Percentiles rank a stretch among this genome's conserved stretches.
phyloP scores from a whole-genome alignment of 2,329 filamentous ascomycete species.

The Esteya vermicola region DNA sequence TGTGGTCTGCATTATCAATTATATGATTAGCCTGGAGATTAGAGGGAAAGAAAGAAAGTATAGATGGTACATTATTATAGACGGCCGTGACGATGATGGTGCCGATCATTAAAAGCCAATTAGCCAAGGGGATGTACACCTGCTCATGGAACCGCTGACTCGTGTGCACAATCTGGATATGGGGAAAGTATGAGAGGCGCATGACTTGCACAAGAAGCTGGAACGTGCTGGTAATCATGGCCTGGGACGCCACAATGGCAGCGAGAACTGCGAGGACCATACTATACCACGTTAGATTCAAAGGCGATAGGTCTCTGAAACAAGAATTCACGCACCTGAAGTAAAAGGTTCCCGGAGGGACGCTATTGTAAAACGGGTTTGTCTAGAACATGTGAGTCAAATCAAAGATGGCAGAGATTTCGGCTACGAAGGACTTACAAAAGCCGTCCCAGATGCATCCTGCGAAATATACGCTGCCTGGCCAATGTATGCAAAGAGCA shows the following conservation, averaged over 20 bases:
- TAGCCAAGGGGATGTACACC: conserved; percentile 60
- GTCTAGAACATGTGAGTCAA: conserved; percentile 42
- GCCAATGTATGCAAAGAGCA: conserved; percentile 51
- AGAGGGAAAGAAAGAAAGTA: background rate
- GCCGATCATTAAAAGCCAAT: conserved; percentile 65
- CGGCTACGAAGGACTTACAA: too few species aligned
- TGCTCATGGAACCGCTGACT: conserved; percentile 58
- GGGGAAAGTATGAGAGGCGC: conserved; percentile 58
- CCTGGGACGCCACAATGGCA: conserved; percentile 63
- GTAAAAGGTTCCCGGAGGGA: conserved; percentile 53
- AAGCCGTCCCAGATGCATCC: too few species aligned
- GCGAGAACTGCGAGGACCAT: conserved; percentile 56
- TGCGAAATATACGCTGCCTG: conserved; percentile 59
- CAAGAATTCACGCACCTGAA: conserved; percentile 20
- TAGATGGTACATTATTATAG: conserved; percentile 47
- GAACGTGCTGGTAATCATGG: conserved; percentile 64
- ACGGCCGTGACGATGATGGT: conserved; percentile 61
- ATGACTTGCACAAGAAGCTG: conserved; percentile 58
- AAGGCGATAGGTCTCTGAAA: too few species aligned
- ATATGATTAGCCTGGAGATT: background rate
- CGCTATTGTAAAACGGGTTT: conserved; percentile 62
- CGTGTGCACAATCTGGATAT: conserved; percentile 60
- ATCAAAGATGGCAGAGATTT: too few species aligned
- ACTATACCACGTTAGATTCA: conserved; percentile 1
- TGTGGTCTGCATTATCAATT: conserved; percentile 49